A percentile compares a stretch with the other conserved stretches of the same genome.
Evolutionary conservation across 2,329 filamentous ascomycete genomes (phyloP).

Genomic region (Emergomyces pasteurianus): DNA sequence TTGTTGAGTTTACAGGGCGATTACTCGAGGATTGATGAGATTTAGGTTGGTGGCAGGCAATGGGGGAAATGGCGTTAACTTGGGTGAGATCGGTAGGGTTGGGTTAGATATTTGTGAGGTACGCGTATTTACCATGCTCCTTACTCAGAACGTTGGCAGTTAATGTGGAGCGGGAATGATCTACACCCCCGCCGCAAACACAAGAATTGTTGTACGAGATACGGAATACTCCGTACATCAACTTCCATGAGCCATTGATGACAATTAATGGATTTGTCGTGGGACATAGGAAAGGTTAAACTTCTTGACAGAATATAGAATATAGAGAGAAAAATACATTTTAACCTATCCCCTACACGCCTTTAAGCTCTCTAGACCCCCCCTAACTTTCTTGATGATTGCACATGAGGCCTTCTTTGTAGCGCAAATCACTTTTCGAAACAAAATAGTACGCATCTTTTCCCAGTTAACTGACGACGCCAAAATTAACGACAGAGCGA

Average conservation of each 20-base stretch:
- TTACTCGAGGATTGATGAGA: conserved; percentile 12
- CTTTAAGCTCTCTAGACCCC: background rate
- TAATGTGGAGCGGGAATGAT: background rate
- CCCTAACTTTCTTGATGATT: background rate
- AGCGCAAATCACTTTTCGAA: background rate
- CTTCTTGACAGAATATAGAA: too few relatives aligned
- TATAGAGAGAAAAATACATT: too few relatives aligned
- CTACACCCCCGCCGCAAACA: background rate
- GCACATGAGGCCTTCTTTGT: background rate
- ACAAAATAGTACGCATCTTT: background rate
- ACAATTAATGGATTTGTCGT: background rate
- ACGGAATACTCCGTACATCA: too few relatives aligned
- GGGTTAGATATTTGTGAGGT: background rate
- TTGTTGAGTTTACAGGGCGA: conserved; percentile 68
- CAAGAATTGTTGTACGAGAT: background rate
- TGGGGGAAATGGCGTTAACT: background rate
- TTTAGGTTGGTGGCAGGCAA: background rate
- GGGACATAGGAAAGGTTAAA: background rate
- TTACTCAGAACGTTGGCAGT: background rate
- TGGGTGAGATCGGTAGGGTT: background rate
- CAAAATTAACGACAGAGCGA: background rate
- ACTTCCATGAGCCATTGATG: too few relatives aligned
- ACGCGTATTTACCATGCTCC: background rate
- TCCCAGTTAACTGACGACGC: background rate
- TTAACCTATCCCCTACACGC: background rate